Evolutionary conservation across 495 filamentous ascomycete genomes (phyloP), one percentile per base, ranked within the genome.

Genomic region (Podospora sp.): DNA sequence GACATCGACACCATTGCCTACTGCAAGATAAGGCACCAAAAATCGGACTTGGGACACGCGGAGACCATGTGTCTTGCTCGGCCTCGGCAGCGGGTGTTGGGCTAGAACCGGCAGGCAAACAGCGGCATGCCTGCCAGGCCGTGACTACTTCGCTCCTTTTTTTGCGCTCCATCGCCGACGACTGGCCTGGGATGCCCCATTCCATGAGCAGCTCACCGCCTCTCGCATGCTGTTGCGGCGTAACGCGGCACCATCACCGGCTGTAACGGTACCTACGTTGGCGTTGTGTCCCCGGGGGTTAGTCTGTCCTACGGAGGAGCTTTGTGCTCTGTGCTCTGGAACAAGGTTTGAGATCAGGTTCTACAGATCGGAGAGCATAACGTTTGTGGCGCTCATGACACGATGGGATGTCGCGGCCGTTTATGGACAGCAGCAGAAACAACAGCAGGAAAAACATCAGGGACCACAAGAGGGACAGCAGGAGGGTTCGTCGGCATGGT

Each of bases 261-360:
- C 12, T 46, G 40, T 46, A 46, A 46, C 40, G 2, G 33, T 12
- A 12, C 40, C 2, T 46, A 2, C 40, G 5, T 18, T 46, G 40
- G 40, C 14, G 40, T 8, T 46, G 16, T 46, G 40, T 46, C 40
- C 33, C 33, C n/a, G n/a, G n/a, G n/a, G 29, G 29, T 33, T n/a
- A n/a, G 29, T 8, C 8, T 33, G 29, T 33, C 29, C 29, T 33
- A 33, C 29, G 29, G 29, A 33, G 29, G 8, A 3, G 8, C 29
- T 3, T 3, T 8, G n/a, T 8, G 16, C 40, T 4, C 16, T 46
- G 40, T 18, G 40, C 40, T 11, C 11, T 18, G n/a, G 55, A 11
- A 64, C 40, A 60, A 60, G 40, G 67, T 63, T 55, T 55, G 24
- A 72, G 70, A 72, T 72, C 70, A 59, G 25, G 70, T 69, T 21